These are phyloP conservation scores for Podila horticola DNA, from an alignment of 192 early-diverging fungal genomes.

Conservation along the genomic window DNA sequence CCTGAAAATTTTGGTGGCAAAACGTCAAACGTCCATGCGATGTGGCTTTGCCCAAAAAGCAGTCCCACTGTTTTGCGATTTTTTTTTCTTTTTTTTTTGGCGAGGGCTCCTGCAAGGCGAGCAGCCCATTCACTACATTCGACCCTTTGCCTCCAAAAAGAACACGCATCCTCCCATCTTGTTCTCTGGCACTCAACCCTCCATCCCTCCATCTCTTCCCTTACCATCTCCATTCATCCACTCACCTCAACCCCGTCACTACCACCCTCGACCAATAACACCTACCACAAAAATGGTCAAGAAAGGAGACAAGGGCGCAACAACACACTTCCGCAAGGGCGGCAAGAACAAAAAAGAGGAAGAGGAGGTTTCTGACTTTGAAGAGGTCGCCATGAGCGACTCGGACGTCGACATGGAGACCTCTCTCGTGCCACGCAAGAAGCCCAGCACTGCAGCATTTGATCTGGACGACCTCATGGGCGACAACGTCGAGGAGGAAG, in stretches of 20 bases:
- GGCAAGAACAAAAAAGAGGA: conserved; percentile 33
- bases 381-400: conserved; percentile 52
- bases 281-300: conserved; percentile 1
- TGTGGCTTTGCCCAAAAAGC: no score
- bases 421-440: conserved; percentile 45
- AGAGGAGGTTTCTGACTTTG: conserved; percentile 45
- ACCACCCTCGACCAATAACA: conserved; percentile 7
- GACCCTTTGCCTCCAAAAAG: neutral
- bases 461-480: conserved; percentile 52
- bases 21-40: no score
- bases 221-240: neutral
- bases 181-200: neutral
- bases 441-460: conserved; percentile 18
- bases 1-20: no score
- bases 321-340: conserved; percentile 33
- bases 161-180: no score
- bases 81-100: no score
- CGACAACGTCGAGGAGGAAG: conserved; percentile 34
- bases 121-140: neutral
- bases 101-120: no score
- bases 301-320: conserved; percentile 10
- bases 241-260: neutral
- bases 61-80: no score
- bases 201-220: neutral
- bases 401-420: conserved; percentile 49